Percentiles rank a stretch among this genome's conserved stretches.
Conservation (phyloP, 768 basidiomycete species). For the Lentinula boryana region DNA sequence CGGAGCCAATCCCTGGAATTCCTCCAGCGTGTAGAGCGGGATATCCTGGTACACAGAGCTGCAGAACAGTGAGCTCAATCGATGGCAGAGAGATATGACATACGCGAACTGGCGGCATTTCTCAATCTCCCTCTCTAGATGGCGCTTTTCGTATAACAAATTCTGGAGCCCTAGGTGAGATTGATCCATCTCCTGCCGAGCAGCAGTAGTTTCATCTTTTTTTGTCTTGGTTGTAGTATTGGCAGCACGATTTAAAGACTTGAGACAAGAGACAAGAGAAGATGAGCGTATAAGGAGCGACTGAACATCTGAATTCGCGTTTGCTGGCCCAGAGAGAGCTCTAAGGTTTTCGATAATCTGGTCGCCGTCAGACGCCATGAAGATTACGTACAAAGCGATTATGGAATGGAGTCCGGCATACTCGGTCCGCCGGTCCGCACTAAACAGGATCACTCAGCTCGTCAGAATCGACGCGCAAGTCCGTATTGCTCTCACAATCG, state of each 20-base stretch:
- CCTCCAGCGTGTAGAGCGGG: slow-evolving; percentile 62
- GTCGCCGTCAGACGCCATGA: slow-evolving; percentile 21
- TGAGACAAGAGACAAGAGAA: slow-evolving; percentile 75
- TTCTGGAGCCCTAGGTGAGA: slow-evolving; percentile 84
- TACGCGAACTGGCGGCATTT: slow-evolving; percentile 92
- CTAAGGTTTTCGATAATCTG: slow-evolving; percentile 56
- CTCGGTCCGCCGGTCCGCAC: slow-evolving; percentile 6
- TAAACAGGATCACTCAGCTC: slow-evolving; percentile 5
- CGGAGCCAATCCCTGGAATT: slow-evolving; percentile 67
- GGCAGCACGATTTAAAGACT: slow-evolving; percentile 69
- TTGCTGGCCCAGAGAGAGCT: slow-evolving; percentile 48
- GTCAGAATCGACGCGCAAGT: not conserved
- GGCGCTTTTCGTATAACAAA: slow-evolving; percentile 81
- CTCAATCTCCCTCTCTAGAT: slow-evolving; percentile 87
- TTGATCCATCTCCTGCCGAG: slow-evolving; percentile 86
- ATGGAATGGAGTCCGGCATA: not conserved
- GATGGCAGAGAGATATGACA: slow-evolving; percentile 21
- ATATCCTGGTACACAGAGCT: slow-evolving; percentile 90
- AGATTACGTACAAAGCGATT: not conserved
- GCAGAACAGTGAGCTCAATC: slow-evolving; percentile 3
- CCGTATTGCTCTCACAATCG: slow-evolving; percentile 9
- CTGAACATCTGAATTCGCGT: slow-evolving; percentile 39
- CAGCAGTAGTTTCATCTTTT: slow-evolving; percentile 71
- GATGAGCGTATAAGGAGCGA: slow-evolving; percentile 60
- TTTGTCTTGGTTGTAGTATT: slow-evolving; percentile 60